A percentile compares a stretch with the other conserved stretches of the same genome.
Evolutionary conservation across 345 rosid genomes (phyloP).

Genomic region (thale cress (Arabidopsis thaliana)): TAIR10.1 NC_003070.9:19433501-19434000

Average conservation of each 20-base stretch:
- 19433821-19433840: background rate
- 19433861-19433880: too few relatives aligned
- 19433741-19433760: too few relatives aligned
- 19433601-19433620: background rate
- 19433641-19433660: background rate
- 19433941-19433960: too few relatives aligned
- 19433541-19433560: conserved; percentile 8
- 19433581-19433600: background rate
- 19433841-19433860: background rate
- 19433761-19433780: background rate
- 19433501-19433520: conserved; percentile 21
- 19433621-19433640: background rate
- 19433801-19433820: background rate
- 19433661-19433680: too few relatives aligned
- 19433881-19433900: too few relatives aligned
- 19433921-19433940: too few relatives aligned
- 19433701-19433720: background rate
- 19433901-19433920: background rate
- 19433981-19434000: background rate
- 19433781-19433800: background rate
- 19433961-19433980: background rate
- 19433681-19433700: too few relatives aligned
- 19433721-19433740: too few relatives aligned
- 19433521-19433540: background rate
- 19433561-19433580: background rate